Evolutionary conservation across 2,329 filamentous ascomycete genomes (phyloP), one percentile per base, ranked within the genome.

Genomic region (Grosmannia serpens): DNA sequence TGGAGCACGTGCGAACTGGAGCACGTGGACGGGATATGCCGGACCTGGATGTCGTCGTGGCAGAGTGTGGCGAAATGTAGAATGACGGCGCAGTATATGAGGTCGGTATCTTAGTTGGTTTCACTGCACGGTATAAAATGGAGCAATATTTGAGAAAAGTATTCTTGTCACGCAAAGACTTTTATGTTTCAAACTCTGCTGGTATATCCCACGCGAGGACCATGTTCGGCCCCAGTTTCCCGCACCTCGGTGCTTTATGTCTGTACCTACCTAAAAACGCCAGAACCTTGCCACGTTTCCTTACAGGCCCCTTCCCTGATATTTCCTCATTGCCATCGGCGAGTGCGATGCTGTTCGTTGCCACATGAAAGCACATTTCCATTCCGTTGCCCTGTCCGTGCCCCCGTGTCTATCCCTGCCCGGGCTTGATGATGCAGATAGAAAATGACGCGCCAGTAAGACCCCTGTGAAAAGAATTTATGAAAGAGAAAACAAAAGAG

Each of bases 1-100:
- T 99, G 73, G 92, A 97, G 77, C 86, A 88, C 62, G 94, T 89
- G 35, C 87, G 92, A 71, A 94, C 89, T 11, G 89, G 86, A 4
- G 81, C 83, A 63, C 75, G 79, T 38, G 83, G 82, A 55, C 83
- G 88, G 69, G 92, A 96, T 68, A 83, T 88, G 68, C 94, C 92
- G 4, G 88, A 88, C 65, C 76, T 92, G 69, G 91, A 96, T 68
- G 86, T 97, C 2, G 81, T 85, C 17, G 86, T 99, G 67, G 78
- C 84, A 11, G 86, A 95, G 75, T 96, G 92, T 68, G 94, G 94
- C 33, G 91, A 97, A 79, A 95, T 97, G 91, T 97, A 67, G 33
- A 2, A 20, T 26, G 27, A 5, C 6, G 15, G 5, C 29, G 31
- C 20, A 20, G 1, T 6, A 29, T 2, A 29, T 20, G 13, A 29